These are phyloP conservation scores for Kalmanozyma brasiliensis DNA, from an alignment of 1,284 basidiomycete species.

Conservation along the genomic window DNA sequence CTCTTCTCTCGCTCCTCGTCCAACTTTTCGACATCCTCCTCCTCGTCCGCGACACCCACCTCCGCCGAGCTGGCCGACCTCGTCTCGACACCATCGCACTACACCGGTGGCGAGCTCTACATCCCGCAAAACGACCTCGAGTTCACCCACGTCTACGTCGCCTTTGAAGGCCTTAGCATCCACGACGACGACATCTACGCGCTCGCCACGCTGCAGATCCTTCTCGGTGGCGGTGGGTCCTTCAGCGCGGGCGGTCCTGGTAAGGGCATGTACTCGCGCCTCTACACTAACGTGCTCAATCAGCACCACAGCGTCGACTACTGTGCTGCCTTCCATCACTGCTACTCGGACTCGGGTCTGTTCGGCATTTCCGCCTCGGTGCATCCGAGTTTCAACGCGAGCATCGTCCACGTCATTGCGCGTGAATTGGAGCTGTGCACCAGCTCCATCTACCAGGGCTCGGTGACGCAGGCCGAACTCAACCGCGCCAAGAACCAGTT, in stretches of 20 bases:
- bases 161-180: conserved; percentile 90
- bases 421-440: conserved; percentile 75
- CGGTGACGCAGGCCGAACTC: conserved; percentile 78
- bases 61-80: conserved; percentile 57
- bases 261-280: conserved; percentile 97
- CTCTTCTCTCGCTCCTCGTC: conserved; percentile 72
- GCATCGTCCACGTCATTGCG: conserved; percentile 84
- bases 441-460: conserved; percentile 57
- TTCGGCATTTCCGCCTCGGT: conserved; percentile 95
- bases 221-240: conserved; percentile 92
- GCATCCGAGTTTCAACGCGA: conserved; percentile 75
- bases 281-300: conserved; percentile 97
- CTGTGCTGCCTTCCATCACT: conserved; percentile 98
- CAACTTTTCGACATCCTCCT: conserved; percentile 54
- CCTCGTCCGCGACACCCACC: conserved; percentile 44
- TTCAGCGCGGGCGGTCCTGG: conserved; percentile 97
- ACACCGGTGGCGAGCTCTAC: conserved; percentile 84
- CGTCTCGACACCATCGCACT: conserved; percentile 72
- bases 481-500: conserved; percentile 93
- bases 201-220: conserved; percentile 91
- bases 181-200: conserved; percentile 94
- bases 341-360: conserved; percentile 92
- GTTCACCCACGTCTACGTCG: conserved; percentile 92
- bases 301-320: conserved; percentile 93
- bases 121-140: conserved; percentile 75